Conservation (phyloP, 192 early-diverging fungal genomes). For the Coemansia sp. region DNA sequence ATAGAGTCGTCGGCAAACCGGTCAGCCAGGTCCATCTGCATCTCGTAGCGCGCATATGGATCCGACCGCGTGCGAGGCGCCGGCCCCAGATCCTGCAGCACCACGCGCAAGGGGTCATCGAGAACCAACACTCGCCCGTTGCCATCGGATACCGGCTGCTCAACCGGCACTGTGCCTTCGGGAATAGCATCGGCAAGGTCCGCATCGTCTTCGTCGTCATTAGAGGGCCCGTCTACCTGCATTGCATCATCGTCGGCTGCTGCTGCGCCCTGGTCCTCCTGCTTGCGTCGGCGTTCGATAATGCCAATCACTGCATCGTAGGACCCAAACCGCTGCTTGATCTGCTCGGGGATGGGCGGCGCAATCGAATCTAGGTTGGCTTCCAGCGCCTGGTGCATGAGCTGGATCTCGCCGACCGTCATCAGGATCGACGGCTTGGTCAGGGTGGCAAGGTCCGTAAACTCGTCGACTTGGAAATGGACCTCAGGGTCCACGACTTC, state of each 20-base stretch:
- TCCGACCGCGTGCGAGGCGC: constrained; percentile 48
- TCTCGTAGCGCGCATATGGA: constrained; percentile 43
- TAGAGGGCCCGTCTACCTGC: constrained; percentile 1
- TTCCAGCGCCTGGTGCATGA: constrained; percentile 76
- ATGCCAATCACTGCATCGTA: constrained; percentile 48
- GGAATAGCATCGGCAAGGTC: constrained; percentile 46
- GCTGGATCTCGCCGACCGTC: constrained; percentile 83
- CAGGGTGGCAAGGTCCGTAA: constrained; percentile 68
- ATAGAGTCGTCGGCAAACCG: constrained; percentile 57
- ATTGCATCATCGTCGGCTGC: constrained; percentile 9
- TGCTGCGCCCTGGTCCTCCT: constrained; percentile 23
- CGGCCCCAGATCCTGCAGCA: constrained; percentile 63
- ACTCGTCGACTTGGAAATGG: constrained; percentile 87
- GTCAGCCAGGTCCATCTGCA: constrained; percentile 47
- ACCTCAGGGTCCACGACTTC: constrained; percentile 83
- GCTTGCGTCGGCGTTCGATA: constrained; percentile 44
- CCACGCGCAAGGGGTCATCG: constrained; percentile 59
- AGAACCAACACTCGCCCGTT: constrained; percentile 42
- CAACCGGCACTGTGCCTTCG: constrained; percentile 47
- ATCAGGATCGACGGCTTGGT: constrained; percentile 87
- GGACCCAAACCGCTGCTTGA: constrained; percentile 47
- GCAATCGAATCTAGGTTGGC: constrained; percentile 75
- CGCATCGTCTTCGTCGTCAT: constrained; percentile 41
- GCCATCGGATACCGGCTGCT: constrained; percentile 24
- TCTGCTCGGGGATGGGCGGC: constrained; percentile 49